Base-by-base conservation (phyloP, 495 filamentous ascomycete genomes). In the Hyaloscypha bicolor region DNA sequence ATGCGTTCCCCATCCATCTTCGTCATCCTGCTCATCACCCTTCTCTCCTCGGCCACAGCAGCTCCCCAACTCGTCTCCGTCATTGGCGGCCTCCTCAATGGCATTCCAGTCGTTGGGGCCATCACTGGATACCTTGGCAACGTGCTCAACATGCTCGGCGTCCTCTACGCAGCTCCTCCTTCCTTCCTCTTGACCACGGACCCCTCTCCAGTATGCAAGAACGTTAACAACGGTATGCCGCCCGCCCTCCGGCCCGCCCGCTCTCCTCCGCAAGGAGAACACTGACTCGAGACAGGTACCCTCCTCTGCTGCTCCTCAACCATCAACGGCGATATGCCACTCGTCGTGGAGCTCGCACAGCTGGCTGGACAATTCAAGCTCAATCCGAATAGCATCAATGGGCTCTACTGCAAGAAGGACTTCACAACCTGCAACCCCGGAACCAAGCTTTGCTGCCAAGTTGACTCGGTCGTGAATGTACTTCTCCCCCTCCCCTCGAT, bases 361-460 rank as follows among this genome's bases (percentile, higher is more conserved):
- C 0, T 73, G 0, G 68, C 72, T 30, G 76, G 72, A 25, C 9
- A 48, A 6, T 78, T 76, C 31, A 59, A 64, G 9, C 52, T 78
- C 37, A 77, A 76, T 55, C 70, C 71, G 3, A 78, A 78, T 51
- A 67, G 58, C 42, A 66, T 79, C 33, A 79, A 79, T 57, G 74
- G 74, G 0, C 51, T 76, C 22, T 62, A 70, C 35, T 76, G 76
- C 77, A 62, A 72, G 22, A 63, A 72, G 35, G 60, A 60, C 25
- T 58, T 70, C 9, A 32, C 71, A 21, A 62, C 57, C 1, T 48
- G 52, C 12, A 73, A 69, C 31, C 68, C 69, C 2, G 73, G 76
- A 2, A 71, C 72, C 35, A 73, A 73, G 55, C 32, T 79, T 16
- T 79, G 77, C 68, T 78, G 77, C 53, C 67, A 77, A 68, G 72